phyloP scores from a whole-genome alignment of 2,329 filamentous ascomycete genomes.

The Dactylellina sp. region DNA sequence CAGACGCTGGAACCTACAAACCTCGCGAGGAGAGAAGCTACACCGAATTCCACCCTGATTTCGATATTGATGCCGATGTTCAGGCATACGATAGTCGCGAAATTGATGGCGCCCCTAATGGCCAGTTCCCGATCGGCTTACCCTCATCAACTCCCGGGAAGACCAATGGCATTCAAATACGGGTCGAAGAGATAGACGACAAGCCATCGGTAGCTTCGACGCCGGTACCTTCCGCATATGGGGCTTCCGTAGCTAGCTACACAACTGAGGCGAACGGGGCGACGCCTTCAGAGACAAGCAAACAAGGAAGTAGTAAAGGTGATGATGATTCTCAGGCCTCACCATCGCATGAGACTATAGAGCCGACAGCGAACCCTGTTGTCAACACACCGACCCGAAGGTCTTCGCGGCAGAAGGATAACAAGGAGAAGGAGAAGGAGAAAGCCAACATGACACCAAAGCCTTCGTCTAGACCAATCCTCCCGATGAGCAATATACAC shows the following conservation, averaged over 20 bases:
- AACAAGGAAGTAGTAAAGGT: constrained; percentile 52
- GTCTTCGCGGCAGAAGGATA: constrained; percentile 54
- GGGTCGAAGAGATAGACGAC: constrained; percentile 61
- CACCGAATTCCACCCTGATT: constrained; percentile 96
- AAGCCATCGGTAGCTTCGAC: constrained; percentile 65
- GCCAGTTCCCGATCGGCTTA: constrained; percentile 34
- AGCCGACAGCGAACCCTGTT: constrained; percentile 28
- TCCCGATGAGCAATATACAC: constrained; percentile 82
- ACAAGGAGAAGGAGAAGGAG: constrained; percentile 50
- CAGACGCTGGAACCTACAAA: constrained; percentile 91
- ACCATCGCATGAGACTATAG: constrained; percentile 31
- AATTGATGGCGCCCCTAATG: constrained; percentile 74
- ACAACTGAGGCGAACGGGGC: constrained; percentile 39
- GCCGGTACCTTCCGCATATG: constrained; percentile 40
- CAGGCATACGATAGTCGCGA: constrained; percentile 84
- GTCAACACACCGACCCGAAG: constrained; percentile 54
- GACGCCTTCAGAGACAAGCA: constrained; percentile 31
- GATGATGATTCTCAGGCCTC: constrained; percentile 45
- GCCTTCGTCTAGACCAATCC: constrained; percentile 62
- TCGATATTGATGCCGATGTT: constrained; percentile 86
- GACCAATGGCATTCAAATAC: constrained; percentile 67
- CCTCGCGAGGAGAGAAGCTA: constrained; percentile 95
- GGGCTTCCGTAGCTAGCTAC: constrained; percentile 16
- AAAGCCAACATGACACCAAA: constrained; percentile 32
- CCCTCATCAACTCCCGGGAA: constrained; percentile 29